A percentile compares a stretch with the other conserved stretches of the same genome.
Conservation (phyloP, 805 yeast species). For the Candida nanaspora region DNA sequence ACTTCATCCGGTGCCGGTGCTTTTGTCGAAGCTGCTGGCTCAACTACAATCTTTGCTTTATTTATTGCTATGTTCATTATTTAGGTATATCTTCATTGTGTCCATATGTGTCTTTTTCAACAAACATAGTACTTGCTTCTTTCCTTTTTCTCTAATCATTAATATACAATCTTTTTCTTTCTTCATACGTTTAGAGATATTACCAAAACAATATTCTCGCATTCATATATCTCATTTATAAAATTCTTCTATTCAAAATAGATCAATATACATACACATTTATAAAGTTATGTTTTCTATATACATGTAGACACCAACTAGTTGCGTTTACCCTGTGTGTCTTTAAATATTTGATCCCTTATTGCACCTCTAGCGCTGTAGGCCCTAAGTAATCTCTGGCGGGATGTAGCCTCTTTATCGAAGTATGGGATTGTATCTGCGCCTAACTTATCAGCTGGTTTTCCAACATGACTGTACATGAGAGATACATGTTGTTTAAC, state of each 20-base stretch:
- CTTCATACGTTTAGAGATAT: background rate
- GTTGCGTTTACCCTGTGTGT: too few species aligned
- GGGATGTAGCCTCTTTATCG: constrained; percentile 14
- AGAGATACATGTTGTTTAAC: too few species aligned
- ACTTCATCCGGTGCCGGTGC: constrained; percentile 16
- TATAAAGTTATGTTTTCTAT: background rate
- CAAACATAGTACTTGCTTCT: background rate
- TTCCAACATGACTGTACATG: background rate
- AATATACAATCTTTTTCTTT: too few species aligned
- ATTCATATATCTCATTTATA: background rate
- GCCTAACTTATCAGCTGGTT: constrained; percentile 5
- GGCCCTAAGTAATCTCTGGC: constrained; percentile 23
- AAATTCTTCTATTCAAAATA: background rate
- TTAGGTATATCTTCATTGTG: background rate
- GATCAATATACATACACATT: background rate
- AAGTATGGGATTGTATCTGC: constrained; percentile 5
- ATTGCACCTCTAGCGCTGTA: constrained; percentile 24
- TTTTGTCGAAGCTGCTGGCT: constrained; percentile 10
- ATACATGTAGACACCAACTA: too few species aligned
- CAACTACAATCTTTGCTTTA: constrained; percentile 23
- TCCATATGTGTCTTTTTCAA: too few species aligned
- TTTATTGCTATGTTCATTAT: constrained; percentile 8
- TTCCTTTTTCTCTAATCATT: too few species aligned
- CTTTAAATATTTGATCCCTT: background rate
- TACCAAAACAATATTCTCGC: too few species aligned